Evolutionary conservation across 2,329 filamentous ascomycete species (phyloP), one percentile per base, ranked within the genome.

Genomic region (Ceratocystis destructans): DNA sequence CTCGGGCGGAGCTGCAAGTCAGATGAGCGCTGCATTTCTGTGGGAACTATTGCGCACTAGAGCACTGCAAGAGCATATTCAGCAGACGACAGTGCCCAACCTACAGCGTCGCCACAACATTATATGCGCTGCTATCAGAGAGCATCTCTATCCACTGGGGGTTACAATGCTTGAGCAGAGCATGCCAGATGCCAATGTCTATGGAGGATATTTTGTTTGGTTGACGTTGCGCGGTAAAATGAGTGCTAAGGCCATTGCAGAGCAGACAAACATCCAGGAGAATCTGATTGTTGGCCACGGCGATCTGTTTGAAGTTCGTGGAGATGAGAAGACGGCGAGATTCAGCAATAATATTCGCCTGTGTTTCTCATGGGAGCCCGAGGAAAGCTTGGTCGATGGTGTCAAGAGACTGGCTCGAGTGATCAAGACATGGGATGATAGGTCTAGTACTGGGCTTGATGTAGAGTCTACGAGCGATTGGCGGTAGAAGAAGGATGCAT

Each of bases 131-230:
- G 83, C 86, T 0, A 82, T 94, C 28, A 73, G 79, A 46, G 73
- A 79, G 63, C 74, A 87, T 61, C 77, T 95, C 1, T 72, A 80
- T 0, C 87, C 87, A 0, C 76, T 88, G 0, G 87, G 86, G 1
- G 81, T 88, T 66, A 33, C 64, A 33, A 73, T 78, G 44, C 72
- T 73, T 33, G 73, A 76, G 70, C 70, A 72, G 20, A 74, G 71
- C 15, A 75, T 81, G 66, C 71, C 74, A 1, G 73, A 77, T 66
- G 74, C 77, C 44, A 73, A 77, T 2, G 74, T 86, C 2, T 87
- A 86, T 37, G 91, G 91, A 0, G 91, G 91, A 0, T 96, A 93
- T 73, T 96, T 96, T 73, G 78, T 96, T 61, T 96, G 90, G 90
- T 75, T 95, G 31, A 80, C 79, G 1, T 74, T 96, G 3, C 85